Evolutionary conservation across 192 early-diverging fungal species (phyloP), one percentile per base, ranked within the genome.

Genomic region (Coemansia sp.): DNA sequence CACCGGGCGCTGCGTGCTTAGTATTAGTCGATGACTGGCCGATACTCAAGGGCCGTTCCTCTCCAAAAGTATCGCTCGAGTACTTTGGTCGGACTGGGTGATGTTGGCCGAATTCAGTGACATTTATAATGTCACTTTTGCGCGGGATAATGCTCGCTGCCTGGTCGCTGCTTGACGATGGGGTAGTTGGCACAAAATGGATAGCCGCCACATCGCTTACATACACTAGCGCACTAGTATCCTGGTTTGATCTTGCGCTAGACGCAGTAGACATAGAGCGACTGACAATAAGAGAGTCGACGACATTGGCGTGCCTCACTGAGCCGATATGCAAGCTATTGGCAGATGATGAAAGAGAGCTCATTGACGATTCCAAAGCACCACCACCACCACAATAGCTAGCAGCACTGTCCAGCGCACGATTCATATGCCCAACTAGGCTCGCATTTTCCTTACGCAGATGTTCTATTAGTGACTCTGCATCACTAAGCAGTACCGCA

Each of bases 401-500:
- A 20, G 8, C 20, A 22, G 20, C 9, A 20, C 49, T 9, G 20
- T 51, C n/a, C 49, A 10, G n/a, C n/a, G 3, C 49, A 51, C 20
- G 49, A 51, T 18, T 6, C 20, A 22, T 51, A 13, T 40, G 57
- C 5, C 40, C 67, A 20, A 63, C 11, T n/a, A 69, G 22, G 29
- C 13, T 33, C 15, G 40, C 46, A 20, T 69, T 75, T 44, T 80
- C 70, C 3, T 22, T 20, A 12, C 40, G 61, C 15, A 80, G 70
- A 63, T 60, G 73, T 34, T 65, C 66, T 31, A 75, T 72, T 59
- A 63, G 66, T n/a, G 33, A 0, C 24, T 65, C 66, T 7, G 78
- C 78, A 42, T 75, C 65, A 16, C 75, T 67, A 7, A 80, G 62
- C 41, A 67, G 63, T 24, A 70, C 34, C 2, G 68, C 62, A 43